phyloP scores from a whole-genome alignment of 768 basidiomycete species.

The Hydnomerulius pinastri region DNA sequence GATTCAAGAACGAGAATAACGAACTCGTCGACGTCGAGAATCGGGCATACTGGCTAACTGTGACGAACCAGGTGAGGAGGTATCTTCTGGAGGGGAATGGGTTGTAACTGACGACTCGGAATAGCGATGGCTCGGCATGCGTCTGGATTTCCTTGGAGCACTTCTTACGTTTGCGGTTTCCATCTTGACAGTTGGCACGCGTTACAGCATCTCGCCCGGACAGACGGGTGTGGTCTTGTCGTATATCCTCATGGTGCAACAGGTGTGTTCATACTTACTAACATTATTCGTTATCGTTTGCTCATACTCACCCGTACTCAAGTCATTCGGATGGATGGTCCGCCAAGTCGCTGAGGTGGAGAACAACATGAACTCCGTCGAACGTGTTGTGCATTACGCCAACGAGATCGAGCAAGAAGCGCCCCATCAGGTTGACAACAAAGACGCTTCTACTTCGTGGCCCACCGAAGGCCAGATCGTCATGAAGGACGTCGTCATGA shows the following conservation, averaged over 20 bases:
- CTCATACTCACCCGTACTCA: slow-evolving; percentile 5
- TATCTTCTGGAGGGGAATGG: neutral
- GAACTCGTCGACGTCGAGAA: slow-evolving; percentile 84
- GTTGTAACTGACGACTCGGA: neutral
- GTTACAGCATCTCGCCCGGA: slow-evolving; percentile 75
- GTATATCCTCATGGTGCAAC: slow-evolving; percentile 80
- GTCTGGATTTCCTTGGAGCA: slow-evolving; percentile 83
- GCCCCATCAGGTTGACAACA: slow-evolving; percentile 62
- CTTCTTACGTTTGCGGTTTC: slow-evolving; percentile 76
- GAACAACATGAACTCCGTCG: slow-evolving; percentile 92
- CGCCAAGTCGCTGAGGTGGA: slow-evolving; percentile 84
- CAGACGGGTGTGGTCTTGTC: slow-evolving; percentile 78
- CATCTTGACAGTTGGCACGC: slow-evolving; percentile 72
- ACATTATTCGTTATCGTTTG: no score
- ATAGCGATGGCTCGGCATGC: slow-evolving; percentile 83
- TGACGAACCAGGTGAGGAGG: slow-evolving; percentile 68
- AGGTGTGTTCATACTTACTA: slow-evolving; percentile 47
- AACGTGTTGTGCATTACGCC: slow-evolving; percentile 82
- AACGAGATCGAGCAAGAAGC: slow-evolving; percentile 82
- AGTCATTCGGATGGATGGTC: slow-evolving; percentile 74
- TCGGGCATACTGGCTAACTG: slow-evolving; percentile 86
- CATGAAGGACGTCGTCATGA: slow-evolving; percentile 74
- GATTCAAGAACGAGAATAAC: slow-evolving; percentile 78
- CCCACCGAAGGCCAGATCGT: slow-evolving; percentile 73
- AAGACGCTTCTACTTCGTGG: slow-evolving; percentile 66